phyloP scores from a whole-genome alignment of 2,329 filamentous ascomycete species.

The Fusarium zealandicum region DNA sequence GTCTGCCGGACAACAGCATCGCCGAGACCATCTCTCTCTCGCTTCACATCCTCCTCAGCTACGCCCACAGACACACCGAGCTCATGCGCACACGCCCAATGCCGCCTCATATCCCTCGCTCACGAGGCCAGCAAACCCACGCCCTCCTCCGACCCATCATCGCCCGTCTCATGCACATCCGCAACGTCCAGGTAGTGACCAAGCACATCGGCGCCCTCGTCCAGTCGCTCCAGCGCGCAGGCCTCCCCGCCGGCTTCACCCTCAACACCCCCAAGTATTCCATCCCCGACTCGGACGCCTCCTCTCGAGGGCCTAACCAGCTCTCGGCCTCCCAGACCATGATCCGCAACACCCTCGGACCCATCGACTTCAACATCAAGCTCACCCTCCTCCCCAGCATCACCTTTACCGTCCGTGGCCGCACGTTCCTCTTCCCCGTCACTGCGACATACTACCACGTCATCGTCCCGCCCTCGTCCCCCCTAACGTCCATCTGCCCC shows the following conservation, averaged over 20 bases:
- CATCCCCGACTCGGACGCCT: conserved; percentile 37
- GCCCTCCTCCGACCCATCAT: conserved; percentile 61
- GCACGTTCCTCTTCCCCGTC: conserved; percentile 53
- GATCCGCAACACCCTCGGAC: conserved; percentile 52
- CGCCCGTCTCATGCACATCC: conserved; percentile 55
- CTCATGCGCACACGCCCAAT: conserved; percentile 69
- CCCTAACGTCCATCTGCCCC: conserved; percentile 51
- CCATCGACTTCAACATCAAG: conserved; percentile 52
- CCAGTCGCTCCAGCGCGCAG: conserved; percentile 54
- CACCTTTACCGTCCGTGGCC: conserved; percentile 53
- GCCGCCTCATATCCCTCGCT: conserved; percentile 49
- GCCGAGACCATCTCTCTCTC: conserved; percentile 72
- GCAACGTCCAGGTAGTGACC: conserved; percentile 50
- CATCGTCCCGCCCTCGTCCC: conserved; percentile 47
- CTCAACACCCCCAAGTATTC: conserved; percentile 50
- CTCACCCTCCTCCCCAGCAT: conserved; percentile 55
- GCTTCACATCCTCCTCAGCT: conserved; percentile 77
- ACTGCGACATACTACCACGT: conserved; percentile 56
- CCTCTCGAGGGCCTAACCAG: conserved; percentile 46
- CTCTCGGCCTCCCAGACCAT: conserved; percentile 54
- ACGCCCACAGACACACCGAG: conserved; percentile 80
- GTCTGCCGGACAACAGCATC: conserved; percentile 54
- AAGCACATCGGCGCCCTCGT: conserved; percentile 54
- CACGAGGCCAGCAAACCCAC: conserved; percentile 53
- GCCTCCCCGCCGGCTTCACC: conserved; percentile 53